Percentiles rank a stretch among this genome's conserved stretches.
These are phyloP conservation scores for Lathyrus aphaca DNA, from an alignment of 306 rosid species.

Conservation along the genomic window DNA sequence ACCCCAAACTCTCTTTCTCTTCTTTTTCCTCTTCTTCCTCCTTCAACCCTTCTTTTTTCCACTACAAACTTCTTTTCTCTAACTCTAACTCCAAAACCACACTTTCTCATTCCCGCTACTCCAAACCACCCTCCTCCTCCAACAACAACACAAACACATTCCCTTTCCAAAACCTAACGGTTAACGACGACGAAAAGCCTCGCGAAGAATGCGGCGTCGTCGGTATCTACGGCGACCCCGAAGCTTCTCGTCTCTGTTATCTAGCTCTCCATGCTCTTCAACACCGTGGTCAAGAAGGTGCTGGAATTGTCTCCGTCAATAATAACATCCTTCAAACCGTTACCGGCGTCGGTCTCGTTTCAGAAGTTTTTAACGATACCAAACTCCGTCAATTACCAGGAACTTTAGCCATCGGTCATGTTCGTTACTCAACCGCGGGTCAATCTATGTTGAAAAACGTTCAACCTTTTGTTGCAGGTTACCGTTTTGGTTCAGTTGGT, in stretches of 20 bases:
- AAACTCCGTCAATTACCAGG: constrained; percentile 71
- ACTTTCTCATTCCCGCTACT: neutral
- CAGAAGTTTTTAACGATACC: constrained; percentile 70
- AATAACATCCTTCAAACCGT: constrained; percentile 58
- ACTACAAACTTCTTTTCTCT: constrained; percentile 10
- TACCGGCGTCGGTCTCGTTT: constrained; percentile 82
- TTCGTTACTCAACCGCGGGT: constrained; percentile 87
- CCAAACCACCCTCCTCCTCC: constrained; percentile 27
- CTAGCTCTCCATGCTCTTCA: constrained; percentile 92
- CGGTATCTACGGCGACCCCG: constrained; percentile 79
- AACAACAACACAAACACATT: constrained; percentile 33
- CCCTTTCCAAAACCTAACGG: neutral
- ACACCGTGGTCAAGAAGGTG: constrained; percentile 98
- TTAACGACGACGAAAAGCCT: constrained; percentile 66
- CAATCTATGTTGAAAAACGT: constrained; percentile 80
- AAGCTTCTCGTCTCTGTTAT: constrained; percentile 73
- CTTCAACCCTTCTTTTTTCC: constrained; percentile 29
- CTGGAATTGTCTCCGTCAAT: constrained; percentile 70
- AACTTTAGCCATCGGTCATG: constrained; percentile 74
- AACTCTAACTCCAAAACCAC: constrained; percentile 16
- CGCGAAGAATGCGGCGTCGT: constrained; percentile 96
- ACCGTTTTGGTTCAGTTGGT: constrained; percentile 83
- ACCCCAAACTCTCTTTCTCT: constrained; percentile 7
- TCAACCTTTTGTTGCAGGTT: constrained; percentile 87
- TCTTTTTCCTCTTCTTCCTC: constrained; percentile 5